Percentiles rank a stretch among this genome's conserved stretches.
These are phyloP conservation scores for Metschnikowia anglica DNA, from an alignment of 805 yeast genomes.

Conservation along the genomic window DNA sequence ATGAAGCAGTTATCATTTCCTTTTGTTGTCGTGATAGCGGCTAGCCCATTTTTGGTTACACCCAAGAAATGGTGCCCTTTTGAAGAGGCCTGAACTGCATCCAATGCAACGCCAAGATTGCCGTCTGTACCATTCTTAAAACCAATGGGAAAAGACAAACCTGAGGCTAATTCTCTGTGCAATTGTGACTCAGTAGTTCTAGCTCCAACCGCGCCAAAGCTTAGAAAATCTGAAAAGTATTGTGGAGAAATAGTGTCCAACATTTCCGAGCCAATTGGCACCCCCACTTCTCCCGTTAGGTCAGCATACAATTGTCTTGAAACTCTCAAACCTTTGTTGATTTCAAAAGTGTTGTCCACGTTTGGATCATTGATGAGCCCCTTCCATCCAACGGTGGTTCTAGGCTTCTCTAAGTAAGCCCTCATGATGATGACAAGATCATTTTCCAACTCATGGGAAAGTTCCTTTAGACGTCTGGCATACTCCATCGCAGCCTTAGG, in stretches of 20 bases:
- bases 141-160: conserved; percentile 96
- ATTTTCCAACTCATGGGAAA: conserved; percentile 61
- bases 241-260: conserved; percentile 97
- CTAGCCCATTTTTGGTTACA: conserved; percentile 94
- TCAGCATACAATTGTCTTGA: conserved; percentile 84
- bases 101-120: conserved; percentile 88
- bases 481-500: conserved; percentile 90
- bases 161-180: conserved; percentile 96
- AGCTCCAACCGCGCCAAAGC: conserved; percentile 98
- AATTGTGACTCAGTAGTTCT: conserved; percentile 98
- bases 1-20: conserved; percentile 91
- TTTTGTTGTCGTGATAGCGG: conserved; percentile 92
- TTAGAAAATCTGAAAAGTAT: conserved; percentile 87
- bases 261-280: conserved; percentile 96
- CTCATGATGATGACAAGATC: conserved; percentile 92
- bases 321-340: conserved; percentile 90
- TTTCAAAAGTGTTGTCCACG: conserved; percentile 86
- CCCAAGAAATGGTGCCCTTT: conserved; percentile 93
- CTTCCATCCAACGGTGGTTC: conserved; percentile 99
- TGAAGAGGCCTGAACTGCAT: conserved; percentile 89
- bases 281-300: conserved; percentile 64
- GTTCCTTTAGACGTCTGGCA: conserved; percentile 59
- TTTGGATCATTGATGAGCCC: conserved; percentile 98
- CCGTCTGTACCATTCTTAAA: conserved; percentile 99
- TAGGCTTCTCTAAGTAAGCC: conserved; percentile 96